Conservation (phyloP, 108 stramenopile genomes). For the Fistulifera solaris region DNA sequence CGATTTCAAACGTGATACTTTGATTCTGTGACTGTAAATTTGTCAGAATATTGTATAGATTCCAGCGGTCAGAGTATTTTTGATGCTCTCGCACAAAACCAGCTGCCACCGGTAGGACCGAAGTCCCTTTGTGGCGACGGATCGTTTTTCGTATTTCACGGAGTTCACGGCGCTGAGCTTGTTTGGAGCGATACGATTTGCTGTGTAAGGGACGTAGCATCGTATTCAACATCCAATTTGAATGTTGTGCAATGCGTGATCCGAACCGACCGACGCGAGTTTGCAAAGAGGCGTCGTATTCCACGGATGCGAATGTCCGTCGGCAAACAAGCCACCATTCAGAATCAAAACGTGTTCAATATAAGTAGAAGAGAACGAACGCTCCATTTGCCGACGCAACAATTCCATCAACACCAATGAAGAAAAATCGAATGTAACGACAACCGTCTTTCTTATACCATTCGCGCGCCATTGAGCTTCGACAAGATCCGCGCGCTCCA, state of each 20-base stretch:
- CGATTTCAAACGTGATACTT: conserved; percentile 6
- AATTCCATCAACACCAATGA: conserved; percentile 15
- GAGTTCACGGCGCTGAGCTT: not conserved
- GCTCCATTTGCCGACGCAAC: conserved; percentile 12
- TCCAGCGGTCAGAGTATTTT: conserved; percentile 12
- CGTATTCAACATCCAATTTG: conserved; percentile 4
- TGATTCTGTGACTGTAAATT: not conserved
- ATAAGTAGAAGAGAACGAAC: not conserved
- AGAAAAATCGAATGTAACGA: conserved; percentile 9
- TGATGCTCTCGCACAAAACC: conserved; percentile 13
- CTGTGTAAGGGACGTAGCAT: conserved; percentile 7
- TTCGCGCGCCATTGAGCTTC: conserved; percentile 12
- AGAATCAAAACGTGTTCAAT: conserved; percentile 12
- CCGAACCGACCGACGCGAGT: conserved; percentile 1
- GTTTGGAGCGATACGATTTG: not conserved
- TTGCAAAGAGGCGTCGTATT: conserved; percentile 1
- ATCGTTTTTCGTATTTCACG: conserved; percentile 2
- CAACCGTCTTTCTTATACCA: conserved; percentile 8
- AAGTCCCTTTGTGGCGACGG: conserved; percentile 3
- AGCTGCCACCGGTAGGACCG: conserved; percentile 1
- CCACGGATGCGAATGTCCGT: conserved; percentile 7
- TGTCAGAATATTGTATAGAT: conserved; percentile 6
- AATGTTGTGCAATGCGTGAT: conserved; percentile 2
- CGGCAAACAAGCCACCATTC: conserved; percentile 12
- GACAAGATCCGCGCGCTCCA: conserved; percentile 13